Evolutionary conservation across 768 basidiomycete species (phyloP).

Genomic region (Phanerodontia chrysosporium): DNA sequence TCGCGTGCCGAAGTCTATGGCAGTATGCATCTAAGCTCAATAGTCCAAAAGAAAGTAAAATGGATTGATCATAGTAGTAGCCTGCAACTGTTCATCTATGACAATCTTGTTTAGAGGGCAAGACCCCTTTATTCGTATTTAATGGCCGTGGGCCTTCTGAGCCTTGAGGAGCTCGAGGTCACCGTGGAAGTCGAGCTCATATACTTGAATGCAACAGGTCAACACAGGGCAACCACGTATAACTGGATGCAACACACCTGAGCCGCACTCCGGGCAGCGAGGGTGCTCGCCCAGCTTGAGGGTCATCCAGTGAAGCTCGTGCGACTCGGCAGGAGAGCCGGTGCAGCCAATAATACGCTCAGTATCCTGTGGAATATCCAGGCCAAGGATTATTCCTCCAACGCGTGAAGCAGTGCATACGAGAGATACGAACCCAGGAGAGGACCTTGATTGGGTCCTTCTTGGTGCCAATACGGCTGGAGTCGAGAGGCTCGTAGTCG

Average conservation of each 20-base stretch:
- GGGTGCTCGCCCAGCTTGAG: constrained; percentile 59
- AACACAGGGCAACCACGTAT: neutral
- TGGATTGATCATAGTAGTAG: constrained; percentile 2
- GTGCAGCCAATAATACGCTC: constrained; percentile 92
- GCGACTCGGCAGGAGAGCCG: constrained; percentile 91
- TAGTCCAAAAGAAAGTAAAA: neutral
- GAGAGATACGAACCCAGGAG: constrained; percentile 63
- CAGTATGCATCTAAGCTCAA: neutral
- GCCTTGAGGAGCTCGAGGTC: constrained; percentile 40
- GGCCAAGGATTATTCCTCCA: neutral
- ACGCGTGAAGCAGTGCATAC: neutral
- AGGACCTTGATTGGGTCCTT: constrained; percentile 83
- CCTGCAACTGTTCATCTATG: constrained; percentile 1
- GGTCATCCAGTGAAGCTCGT: constrained; percentile 86
- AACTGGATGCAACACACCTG: constrained; percentile 50
- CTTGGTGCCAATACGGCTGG: constrained; percentile 84
- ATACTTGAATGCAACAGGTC: constrained; percentile 41
- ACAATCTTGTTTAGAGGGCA: neutral
- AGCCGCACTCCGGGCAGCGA: constrained; percentile 93
- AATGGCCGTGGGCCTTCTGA: constrained; percentile 32
- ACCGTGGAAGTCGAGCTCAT: constrained; percentile 70
- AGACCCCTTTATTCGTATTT: neutral
- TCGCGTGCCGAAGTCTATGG: neutral
- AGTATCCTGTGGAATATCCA: constrained; percentile 49
- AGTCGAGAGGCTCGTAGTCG: constrained; percentile 79